Evolutionary conservation across 139 green algal species (phyloP).

Genomic region (Parachlorella kessleri): DNA sequence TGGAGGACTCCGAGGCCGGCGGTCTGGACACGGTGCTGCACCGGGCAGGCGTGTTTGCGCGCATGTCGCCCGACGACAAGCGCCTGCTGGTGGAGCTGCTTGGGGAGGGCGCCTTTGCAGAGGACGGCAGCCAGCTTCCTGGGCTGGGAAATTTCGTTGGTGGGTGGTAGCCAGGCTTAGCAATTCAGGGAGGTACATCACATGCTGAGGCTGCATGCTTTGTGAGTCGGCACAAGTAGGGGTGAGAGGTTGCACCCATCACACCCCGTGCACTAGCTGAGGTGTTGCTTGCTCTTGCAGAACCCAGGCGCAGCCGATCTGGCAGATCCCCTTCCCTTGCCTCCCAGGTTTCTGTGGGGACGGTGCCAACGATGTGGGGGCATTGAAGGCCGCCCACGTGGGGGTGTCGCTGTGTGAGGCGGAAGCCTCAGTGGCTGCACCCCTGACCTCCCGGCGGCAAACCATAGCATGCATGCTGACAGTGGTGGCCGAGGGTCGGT

Average conservation of each 20-base stretch:
- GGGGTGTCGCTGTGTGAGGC: slow-evolving; percentile 86
- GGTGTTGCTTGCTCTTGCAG: too few relatives aligned
- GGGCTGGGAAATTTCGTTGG: slow-evolving; percentile 59
- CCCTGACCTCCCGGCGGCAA: slow-evolving; percentile 86
- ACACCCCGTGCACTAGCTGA: too few relatives aligned
- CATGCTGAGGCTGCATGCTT: too few relatives aligned
- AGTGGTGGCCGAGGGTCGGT: slow-evolving; percentile 71
- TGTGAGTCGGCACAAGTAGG: too few relatives aligned
- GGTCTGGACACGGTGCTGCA: slow-evolving; percentile 64
- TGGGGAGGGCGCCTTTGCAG: slow-evolving; percentile 60
- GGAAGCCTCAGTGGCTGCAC: slow-evolving; percentile 87
- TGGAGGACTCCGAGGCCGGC: slow-evolving; percentile 49
- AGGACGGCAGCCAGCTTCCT: slow-evolving; percentile 48
- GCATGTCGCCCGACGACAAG: slow-evolving; percentile 93
- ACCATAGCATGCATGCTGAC: slow-evolving; percentile 67
- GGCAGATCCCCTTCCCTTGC: too few relatives aligned
- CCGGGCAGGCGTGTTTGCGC: slow-evolving; percentile 79
- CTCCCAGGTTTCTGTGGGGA: slow-evolving; percentile 94
- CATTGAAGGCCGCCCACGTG: slow-evolving; percentile 86
- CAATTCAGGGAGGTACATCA: too few relatives aligned
- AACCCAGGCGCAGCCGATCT: too few relatives aligned
- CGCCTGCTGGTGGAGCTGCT: slow-evolving; percentile 80
- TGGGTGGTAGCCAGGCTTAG: too few relatives aligned
- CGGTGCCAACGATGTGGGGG: slow-evolving; percentile 97
- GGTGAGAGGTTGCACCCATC: too few relatives aligned